phyloP scores from a whole-genome alignment of 805 yeast species.

The Ogataea trehaloabstinens region DNA sequence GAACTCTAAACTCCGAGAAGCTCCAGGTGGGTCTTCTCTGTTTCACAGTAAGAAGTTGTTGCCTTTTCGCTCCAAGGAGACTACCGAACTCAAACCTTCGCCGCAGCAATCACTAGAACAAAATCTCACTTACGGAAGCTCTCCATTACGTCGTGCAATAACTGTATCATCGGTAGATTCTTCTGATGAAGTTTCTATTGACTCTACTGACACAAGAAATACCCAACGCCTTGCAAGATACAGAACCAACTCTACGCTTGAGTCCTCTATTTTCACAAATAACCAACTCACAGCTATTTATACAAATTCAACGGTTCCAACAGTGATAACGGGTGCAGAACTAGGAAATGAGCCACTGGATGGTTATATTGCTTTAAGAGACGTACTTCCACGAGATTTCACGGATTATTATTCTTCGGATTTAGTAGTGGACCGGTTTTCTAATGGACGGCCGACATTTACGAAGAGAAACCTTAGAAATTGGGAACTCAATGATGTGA shows the following conservation, averaged over 20 bases:
- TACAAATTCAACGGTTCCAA: conserved; percentile 26
- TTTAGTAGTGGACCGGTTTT: conserved; percentile 44
- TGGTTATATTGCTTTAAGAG: conserved; percentile 35
- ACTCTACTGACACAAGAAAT: conserved; percentile 14
- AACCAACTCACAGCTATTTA: conserved; percentile 26
- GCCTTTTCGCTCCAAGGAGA: conserved; percentile 2
- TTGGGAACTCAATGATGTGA: conserved; percentile 69
- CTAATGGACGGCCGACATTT: conserved; percentile 61
- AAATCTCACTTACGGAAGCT: conserved; percentile 29
- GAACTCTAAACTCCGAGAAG: conserved; percentile 1
- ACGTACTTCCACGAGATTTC: conserved; percentile 52
- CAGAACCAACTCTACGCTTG: conserved; percentile 15
- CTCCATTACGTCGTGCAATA: conserved; percentile 30
- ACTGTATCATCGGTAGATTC: conserved; percentile 16
- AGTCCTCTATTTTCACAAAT: conserved; percentile 24
- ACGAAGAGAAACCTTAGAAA: conserved; percentile 61
- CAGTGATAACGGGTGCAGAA: conserved; percentile 7
- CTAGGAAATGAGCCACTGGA: conserved; percentile 3
- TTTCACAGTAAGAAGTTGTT: conserved; percentile 4
- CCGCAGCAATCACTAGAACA: conserved; percentile 3
- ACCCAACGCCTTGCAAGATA: conserved; percentile 7
- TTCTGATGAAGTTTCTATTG: conserved; percentile 25
- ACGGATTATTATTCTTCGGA: conserved; percentile 60
- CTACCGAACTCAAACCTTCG: neutral
- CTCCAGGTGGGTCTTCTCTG: neutral